Conservation (phyloP, 176 grass and related monocot genomes). For the Oryza australiensis region DNA sequence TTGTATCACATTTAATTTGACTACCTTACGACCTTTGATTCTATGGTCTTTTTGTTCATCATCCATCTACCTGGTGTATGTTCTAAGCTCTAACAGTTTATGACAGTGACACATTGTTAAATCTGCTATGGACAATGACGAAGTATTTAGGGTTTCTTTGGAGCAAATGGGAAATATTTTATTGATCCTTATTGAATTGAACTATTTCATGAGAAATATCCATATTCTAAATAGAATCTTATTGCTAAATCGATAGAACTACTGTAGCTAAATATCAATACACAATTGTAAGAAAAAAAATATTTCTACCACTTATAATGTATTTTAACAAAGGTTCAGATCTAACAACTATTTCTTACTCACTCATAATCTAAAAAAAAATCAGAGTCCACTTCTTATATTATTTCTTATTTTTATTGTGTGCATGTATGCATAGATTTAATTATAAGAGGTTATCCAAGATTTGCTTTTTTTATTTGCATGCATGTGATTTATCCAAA, state of each 20-base stretch:
- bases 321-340: too few relatives aligned
- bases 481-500: too few relatives aligned
- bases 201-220: neutral
- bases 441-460: too few relatives aligned
- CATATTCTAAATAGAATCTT: neutral
- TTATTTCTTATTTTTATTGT: too few relatives aligned
- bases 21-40: neutral
- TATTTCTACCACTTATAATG: too few relatives aligned
- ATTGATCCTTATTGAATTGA: neutral
- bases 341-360: too few relatives aligned
- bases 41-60: neutral
- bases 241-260: neutral
- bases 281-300: too few relatives aligned
- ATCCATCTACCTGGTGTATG: neutral
- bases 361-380: too few relatives aligned
- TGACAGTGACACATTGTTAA: neutral
- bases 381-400: too few relatives aligned
- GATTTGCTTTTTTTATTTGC: too few relatives aligned
- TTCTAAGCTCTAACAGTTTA: neutral
- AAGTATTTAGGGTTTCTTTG: neutral
- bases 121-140: neutral
- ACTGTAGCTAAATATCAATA: too few relatives aligned
- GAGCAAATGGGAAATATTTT: neutral
- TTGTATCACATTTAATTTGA: constrained; percentile 10
- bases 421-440: too few relatives aligned